Conservation (phyloP, 1,139 yeast species). For the Diutina catenulata region DNA sequence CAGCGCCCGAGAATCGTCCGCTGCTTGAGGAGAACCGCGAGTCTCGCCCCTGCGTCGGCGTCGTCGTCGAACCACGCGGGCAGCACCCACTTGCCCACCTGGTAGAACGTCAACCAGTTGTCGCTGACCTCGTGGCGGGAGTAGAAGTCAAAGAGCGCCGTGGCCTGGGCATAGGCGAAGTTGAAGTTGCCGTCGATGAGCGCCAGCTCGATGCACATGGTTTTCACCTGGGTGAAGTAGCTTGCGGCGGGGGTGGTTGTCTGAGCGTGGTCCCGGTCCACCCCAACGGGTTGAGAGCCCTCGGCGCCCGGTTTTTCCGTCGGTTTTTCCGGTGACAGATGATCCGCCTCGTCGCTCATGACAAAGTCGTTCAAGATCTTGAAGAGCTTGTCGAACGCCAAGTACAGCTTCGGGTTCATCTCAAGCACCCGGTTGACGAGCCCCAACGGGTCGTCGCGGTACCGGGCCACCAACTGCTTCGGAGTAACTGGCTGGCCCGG, state of each 20-base stretch:
- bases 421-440: slow-evolving; percentile 34
- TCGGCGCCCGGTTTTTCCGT: too few relatives aligned
- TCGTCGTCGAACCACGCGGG: slow-evolving; percentile 32
- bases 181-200: slow-evolving; percentile 41
- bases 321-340: too few relatives aligned
- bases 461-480: slow-evolving; percentile 13
- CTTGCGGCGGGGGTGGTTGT: too few relatives aligned
- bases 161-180: slow-evolving; percentile 33
- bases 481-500: slow-evolving; percentile 20
- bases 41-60: slow-evolving; percentile 11
- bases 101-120: slow-evolving; percentile 54
- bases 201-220: slow-evolving; percentile 48
- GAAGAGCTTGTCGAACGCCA: slow-evolving; percentile 32
- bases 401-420: slow-evolving; percentile 42
- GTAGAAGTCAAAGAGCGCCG: slow-evolving; percentile 19
- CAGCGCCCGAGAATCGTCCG: slow-evolving; percentile 31
- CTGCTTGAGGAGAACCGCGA: slow-evolving; percentile 26
- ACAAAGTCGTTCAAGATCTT: slow-evolving; percentile 29
- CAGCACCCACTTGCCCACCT: slow-evolving; percentile 43
- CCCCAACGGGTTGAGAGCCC: too few relatives aligned
- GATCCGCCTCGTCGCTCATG: slow-evolving; percentile 15
- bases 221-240: slow-evolving; percentile 24
- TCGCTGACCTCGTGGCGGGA: slow-evolving; percentile 16
- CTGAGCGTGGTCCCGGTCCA: too few relatives aligned
- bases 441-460: slow-evolving; percentile 14